Conservation (phyloP, 2,329 filamentous ascomycete genomes). For the Penicillium sp. region DNA sequence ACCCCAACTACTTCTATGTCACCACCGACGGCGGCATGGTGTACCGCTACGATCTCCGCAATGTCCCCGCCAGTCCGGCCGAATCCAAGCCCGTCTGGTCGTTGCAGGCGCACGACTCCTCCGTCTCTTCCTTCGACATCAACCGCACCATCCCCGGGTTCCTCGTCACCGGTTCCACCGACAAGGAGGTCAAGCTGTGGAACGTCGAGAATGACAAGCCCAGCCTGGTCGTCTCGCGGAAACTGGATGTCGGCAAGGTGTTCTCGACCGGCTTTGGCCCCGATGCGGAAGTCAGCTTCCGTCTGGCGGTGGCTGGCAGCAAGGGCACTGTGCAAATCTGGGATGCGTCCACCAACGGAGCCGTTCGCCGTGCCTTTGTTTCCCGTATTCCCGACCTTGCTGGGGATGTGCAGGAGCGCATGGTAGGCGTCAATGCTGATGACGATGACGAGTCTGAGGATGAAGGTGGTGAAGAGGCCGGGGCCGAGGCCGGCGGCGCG, state of each 20-base stretch:
- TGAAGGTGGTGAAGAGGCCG: constrained; percentile 52
- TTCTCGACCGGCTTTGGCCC: constrained; percentile 90
- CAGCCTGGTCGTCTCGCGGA: constrained; percentile 84
- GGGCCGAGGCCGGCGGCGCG: constrained; percentile 44
- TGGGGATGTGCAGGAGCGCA: constrained; percentile 66
- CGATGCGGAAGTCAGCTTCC: constrained; percentile 85
- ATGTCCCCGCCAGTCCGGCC: constrained; percentile 67
- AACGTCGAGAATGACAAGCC: constrained; percentile 79
- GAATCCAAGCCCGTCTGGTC: constrained; percentile 87
- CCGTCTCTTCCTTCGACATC: constrained; percentile 87
- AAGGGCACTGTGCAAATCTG: constrained; percentile 90
- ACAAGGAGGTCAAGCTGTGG: constrained; percentile 96
- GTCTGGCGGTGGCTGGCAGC: constrained; percentile 88
- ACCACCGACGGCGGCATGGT: constrained; percentile 89
- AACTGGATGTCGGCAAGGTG: constrained; percentile 90
- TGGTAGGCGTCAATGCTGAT: constrained; percentile 68
- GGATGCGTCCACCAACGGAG: constrained; percentile 92
- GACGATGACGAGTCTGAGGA: constrained; percentile 67
- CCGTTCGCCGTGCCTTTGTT: constrained; percentile 81
- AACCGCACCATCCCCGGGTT: constrained; percentile 87
- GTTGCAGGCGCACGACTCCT: constrained; percentile 90
- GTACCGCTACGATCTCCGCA: constrained; percentile 86
- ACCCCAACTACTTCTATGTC: constrained; percentile 90
- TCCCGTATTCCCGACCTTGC: constrained; percentile 61
- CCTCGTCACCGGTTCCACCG: constrained; percentile 87